Conservation (phyloP, 305 asterid genomes). For the Rubia tinctorum region DNA sequence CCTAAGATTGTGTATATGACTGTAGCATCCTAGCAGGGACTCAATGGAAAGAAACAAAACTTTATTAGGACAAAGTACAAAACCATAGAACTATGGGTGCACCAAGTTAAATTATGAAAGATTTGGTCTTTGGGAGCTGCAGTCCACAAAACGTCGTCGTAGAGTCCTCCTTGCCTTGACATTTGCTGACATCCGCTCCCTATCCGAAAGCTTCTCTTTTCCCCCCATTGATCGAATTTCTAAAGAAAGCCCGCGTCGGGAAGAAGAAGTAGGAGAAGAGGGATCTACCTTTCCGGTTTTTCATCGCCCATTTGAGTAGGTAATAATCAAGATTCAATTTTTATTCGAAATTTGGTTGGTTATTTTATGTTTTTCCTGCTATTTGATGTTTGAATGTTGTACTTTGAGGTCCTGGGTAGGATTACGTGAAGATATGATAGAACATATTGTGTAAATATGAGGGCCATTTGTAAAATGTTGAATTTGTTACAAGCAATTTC, state of each 20-base stretch:
- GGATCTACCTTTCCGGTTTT: background rate
- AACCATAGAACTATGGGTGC: background rate
- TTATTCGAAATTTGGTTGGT: background rate
- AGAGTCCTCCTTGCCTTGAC: background rate
- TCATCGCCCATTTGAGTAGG: background rate
- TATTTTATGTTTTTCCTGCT: background rate
- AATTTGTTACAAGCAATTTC: background rate
- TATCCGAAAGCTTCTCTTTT: background rate
- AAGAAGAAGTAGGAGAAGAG: conserved; percentile 5
- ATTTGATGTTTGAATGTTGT: background rate
- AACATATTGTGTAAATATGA: background rate
- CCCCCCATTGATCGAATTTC: background rate
- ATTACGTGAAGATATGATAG: background rate
- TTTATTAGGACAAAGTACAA: background rate
- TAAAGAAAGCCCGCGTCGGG: background rate
- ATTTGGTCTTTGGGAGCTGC: no score
- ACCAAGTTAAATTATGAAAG: background rate
- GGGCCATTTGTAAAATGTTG: background rate
- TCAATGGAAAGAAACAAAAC: background rate
- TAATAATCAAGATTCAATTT: background rate
- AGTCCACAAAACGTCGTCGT: conserved; percentile 3
- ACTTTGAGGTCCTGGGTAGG: background rate
- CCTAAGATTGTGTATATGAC: no score
- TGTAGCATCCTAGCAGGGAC: background rate
- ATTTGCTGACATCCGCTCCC: background rate